phyloP scores from a whole-genome alignment of 768 basidiomycete species.

The Sarcodon aspratus region DNA sequence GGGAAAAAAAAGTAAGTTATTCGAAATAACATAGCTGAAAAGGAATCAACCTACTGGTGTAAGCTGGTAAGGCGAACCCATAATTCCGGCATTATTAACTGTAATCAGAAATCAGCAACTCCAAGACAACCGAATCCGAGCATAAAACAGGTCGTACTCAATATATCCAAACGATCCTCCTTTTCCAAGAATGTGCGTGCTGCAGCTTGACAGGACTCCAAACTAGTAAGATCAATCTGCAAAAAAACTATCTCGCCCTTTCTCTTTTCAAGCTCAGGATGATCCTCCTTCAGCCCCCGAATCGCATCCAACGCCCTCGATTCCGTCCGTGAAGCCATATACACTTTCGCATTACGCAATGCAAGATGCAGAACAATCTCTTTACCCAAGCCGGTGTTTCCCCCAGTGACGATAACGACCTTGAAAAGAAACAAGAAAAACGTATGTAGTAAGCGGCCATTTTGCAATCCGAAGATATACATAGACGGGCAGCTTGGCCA shows the following conservation, averaged over 20 bases:
- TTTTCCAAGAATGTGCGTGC: conserved; percentile 29
- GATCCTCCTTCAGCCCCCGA: conserved; percentile 17
- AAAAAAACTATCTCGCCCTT: conserved; percentile 26
- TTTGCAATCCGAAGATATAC: no score
- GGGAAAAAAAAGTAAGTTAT: no score
- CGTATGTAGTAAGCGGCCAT: no score
- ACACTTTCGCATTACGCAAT: conserved; percentile 17
- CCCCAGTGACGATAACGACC: conserved; percentile 24
- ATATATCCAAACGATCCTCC: conserved; percentile 36
- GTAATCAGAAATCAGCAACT: conserved; percentile 24
- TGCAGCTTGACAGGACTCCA: conserved; percentile 23
- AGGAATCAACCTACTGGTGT: no score
- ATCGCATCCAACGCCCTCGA: conserved; percentile 22
- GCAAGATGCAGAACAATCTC: conserved; percentile 7
- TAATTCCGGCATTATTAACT: no score
- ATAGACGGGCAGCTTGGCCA: no score
- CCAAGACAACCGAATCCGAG: no score
- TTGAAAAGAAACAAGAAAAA: conserved; percentile 22
- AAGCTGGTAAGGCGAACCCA: no score
- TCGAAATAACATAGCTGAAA: no score
- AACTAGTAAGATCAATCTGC: conserved; percentile 29
- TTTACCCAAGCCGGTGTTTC: conserved; percentile 10
- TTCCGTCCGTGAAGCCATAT: conserved; percentile 12
- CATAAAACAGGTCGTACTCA: no score
- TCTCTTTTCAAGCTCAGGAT: conserved; percentile 21